Conservation (phyloP, 2,329 filamentous ascomycete genomes). For the Diaporthe sp. region DNA sequence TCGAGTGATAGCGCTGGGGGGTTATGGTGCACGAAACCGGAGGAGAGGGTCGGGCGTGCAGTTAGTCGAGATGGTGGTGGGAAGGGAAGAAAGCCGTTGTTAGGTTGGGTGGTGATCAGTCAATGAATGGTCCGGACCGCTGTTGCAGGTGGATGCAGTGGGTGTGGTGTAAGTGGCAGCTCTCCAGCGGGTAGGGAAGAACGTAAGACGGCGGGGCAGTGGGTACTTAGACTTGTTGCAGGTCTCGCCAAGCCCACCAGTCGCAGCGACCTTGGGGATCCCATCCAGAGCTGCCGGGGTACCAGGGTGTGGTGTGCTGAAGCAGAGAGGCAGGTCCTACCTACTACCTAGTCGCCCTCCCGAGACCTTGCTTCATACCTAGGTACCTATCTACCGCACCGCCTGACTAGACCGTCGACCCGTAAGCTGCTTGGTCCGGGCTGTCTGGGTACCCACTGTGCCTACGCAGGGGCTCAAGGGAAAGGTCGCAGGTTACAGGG, state of each 20-base stretch:
- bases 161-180: conserved; percentile 13
- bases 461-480: conserved; percentile 27
- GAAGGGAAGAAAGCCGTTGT: conserved; percentile 19
- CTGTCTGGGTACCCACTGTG: conserved; percentile 6
- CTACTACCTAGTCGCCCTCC: neutral
- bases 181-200: conserved; percentile 1
- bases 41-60: neutral
- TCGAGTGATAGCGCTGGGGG: neutral
- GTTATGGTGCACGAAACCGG: neutral
- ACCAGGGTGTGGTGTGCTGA: conserved; percentile 8
- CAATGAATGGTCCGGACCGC: conserved; percentile 27
- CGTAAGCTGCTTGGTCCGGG: neutral
- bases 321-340: neutral
- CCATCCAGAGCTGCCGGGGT: conserved; percentile 19
- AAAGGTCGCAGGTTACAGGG: conserved; percentile 25
- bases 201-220: conserved; percentile 29
- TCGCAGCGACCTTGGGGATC: conserved; percentile 30
- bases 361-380: too few relatives aligned
- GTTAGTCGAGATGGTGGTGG: conserved; percentile 9
- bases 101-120: conserved; percentile 25
- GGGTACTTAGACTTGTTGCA: conserved; percentile 29
- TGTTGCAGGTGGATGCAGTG: conserved; percentile 22
- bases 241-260: conserved; percentile 23
- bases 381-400: neutral
- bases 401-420: conserved; percentile 5